Base-by-base conservation (phyloP, 805 yeast species). In the Starmerella roubikii region DNA sequence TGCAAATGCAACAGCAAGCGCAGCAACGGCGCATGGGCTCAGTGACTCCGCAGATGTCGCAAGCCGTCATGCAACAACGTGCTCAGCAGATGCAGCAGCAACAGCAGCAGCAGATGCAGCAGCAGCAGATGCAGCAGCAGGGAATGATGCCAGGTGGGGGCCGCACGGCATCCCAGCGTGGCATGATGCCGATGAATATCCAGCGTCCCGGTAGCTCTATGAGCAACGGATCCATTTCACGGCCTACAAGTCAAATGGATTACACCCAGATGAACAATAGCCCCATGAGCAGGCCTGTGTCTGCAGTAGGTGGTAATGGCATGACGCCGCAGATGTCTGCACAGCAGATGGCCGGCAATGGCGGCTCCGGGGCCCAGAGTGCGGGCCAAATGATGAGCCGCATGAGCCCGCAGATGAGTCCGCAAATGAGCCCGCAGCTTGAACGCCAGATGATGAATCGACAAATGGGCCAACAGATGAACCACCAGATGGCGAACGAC, bases 221-320 rank as follows among this genome's bases (percentile, higher is more conserved):
- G 23, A 18, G 19, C 7, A 28, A 17, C 11, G 16, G 15, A 4
- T 19, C 16, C 16, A 24, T 24, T 11, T 17, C 21, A 12, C 37
- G 44, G 20, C 47, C 47, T 13, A 34, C 23, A 11, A 43, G 47
- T 26, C 30, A 42, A 10, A 37, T 37, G 44, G 34, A 18, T 32
- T 35, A 13, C 32, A 32, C 24, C 19, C 34, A 24, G 22, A 32
- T 37, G 40, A 25, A 35, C 26, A 35, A 39, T 15, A 23, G 27
- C 16, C 28, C 30, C 13, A 33, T 33, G 36, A 13, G n/a, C 23
- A 38, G 25, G 10, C 11, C 26, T 13, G 34, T 25, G 30, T 15
- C 33, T 4, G 11, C 19, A n/a, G 7, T 24, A 5, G 24, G 24
- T 22, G 10, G 24, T 22, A 22, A 22, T 22, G 24, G 11, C 25